These are phyloP conservation scores for Saccharomyces hybrid DNA, from an alignment of 1,139 yeast genomes.

Conservation along the genomic window DNA sequence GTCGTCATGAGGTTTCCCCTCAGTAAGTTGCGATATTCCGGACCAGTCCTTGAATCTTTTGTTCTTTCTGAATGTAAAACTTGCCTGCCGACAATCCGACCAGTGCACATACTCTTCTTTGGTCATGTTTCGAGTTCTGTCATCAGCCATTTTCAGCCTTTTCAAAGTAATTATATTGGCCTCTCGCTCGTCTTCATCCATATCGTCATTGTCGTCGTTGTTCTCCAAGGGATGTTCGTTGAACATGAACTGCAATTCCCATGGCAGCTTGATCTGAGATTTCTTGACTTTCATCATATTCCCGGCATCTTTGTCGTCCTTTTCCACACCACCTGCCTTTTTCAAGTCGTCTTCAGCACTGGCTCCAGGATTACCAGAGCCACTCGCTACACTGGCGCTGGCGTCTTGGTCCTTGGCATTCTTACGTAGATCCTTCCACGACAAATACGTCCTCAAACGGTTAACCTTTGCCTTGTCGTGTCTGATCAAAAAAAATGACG, in stretches of 20 bases:
- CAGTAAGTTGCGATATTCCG: slow-evolving; percentile 74
- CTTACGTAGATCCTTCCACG: slow-evolving; percentile 97
- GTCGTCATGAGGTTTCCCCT: slow-evolving; percentile 90
- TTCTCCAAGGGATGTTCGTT: slow-evolving; percentile 79
- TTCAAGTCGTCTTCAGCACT: slow-evolving; percentile 38
- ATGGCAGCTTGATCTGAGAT: slow-evolving; percentile 77
- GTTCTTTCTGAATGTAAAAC: slow-evolving; percentile 87
- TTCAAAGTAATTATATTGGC: slow-evolving; percentile 84
- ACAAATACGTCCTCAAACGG: slow-evolving; percentile 76
- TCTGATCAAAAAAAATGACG: slow-evolving; percentile 81
- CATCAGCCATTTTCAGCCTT: slow-evolving; percentile 86
- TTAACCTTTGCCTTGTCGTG: slow-evolving; percentile 94
- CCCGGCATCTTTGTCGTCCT: slow-evolving; percentile 41
- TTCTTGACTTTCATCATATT: slow-evolving; percentile 66
- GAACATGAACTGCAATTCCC: slow-evolving; percentile 95
- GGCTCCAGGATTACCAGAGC: slow-evolving; percentile 37
- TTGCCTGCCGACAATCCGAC: slow-evolving; percentile 97
- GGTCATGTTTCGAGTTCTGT: slow-evolving; percentile 87
- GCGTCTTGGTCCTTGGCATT: slow-evolving; percentile 96
- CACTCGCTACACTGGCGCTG: slow-evolving; percentile 53
- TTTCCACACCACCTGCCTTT: slow-evolving; percentile 34
- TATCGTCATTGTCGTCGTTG: slow-evolving; percentile 67
- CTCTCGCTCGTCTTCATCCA: slow-evolving; percentile 73
- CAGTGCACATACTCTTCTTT: slow-evolving; percentile 96
- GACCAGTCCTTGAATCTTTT: slow-evolving; percentile 96